phyloP scores from a whole-genome alignment of 306 rosid genomes.

The Vigna radiata region DNA sequence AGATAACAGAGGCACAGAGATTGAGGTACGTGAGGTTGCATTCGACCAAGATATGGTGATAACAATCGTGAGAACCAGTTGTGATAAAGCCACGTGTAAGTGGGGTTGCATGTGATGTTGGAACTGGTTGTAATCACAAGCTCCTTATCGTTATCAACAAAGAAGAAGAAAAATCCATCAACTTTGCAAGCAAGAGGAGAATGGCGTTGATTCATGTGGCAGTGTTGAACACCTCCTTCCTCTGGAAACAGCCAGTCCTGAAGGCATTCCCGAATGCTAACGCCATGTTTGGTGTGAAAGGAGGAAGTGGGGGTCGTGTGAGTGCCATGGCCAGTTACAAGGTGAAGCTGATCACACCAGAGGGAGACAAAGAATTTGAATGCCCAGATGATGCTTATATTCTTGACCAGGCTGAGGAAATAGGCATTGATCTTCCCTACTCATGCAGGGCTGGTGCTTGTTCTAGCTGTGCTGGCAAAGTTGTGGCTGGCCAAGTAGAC shows the following conservation, averaged over 20 bases:
- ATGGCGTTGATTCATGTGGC: conserved; percentile 56
- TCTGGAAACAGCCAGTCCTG: conserved; percentile 52
- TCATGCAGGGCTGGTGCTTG: conserved; percentile 97
- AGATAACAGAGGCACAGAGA: too few relatives aligned
- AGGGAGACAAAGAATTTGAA: conserved; percentile 56
- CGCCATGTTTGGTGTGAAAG: conserved; percentile 56
- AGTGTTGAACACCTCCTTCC: conserved; percentile 68
- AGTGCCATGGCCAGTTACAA: conserved; percentile 70
- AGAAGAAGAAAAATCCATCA: too few relatives aligned
- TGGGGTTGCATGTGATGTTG: too few relatives aligned
- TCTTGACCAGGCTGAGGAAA: conserved; percentile 75
- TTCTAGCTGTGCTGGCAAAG: conserved; percentile 83
- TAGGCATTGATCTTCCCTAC: conserved; percentile 74
- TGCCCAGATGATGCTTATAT: conserved; percentile 78
- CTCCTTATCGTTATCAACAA: too few relatives aligned
- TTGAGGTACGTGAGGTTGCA: too few relatives aligned
- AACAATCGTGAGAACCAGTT: too few relatives aligned
- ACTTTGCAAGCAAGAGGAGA: neutral
- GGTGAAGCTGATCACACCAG: conserved; percentile 74
- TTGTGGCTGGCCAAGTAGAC: conserved; percentile 56
- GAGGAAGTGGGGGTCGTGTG: conserved; percentile 61
- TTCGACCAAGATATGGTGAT: too few relatives aligned
- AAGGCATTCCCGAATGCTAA: conserved; percentile 50
- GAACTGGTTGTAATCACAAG: too few relatives aligned
- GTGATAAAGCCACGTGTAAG: too few relatives aligned